These are phyloP conservation scores for Daldinia sp. DNA, from an alignment of 2,329 filamentous ascomycete species.

Conservation along the genomic window DNA sequence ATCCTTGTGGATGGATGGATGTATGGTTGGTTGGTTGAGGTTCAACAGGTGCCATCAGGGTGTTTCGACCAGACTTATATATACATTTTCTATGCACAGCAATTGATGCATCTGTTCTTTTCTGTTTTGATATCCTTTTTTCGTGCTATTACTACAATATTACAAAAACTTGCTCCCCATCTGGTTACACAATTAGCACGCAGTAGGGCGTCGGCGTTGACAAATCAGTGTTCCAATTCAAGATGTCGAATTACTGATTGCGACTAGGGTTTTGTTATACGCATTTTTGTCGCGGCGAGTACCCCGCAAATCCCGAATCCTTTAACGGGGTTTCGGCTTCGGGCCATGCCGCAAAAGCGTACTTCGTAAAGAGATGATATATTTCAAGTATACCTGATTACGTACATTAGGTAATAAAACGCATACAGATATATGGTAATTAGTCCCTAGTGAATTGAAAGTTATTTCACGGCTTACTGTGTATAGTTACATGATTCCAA, in stretches of 20 bases:
- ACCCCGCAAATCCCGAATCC: background rate
- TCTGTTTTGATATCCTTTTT: background rate
- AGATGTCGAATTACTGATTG: background rate
- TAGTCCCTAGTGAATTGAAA: background rate
- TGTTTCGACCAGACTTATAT: constrained; percentile 1
- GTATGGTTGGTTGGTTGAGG: background rate
- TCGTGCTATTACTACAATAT: background rate
- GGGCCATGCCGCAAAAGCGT: background rate
- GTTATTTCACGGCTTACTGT: constrained; percentile 2
- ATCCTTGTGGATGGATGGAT: background rate
- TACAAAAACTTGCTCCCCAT: background rate
- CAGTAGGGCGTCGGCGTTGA: background rate
- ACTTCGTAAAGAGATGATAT: background rate
- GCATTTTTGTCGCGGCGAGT: background rate
- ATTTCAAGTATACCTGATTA: background rate
- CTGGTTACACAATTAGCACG: background rate
- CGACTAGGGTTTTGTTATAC: background rate
- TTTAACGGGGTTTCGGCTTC: background rate
- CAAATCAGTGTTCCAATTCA: background rate
- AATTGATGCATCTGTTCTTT: background rate
- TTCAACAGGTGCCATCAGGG: background rate
- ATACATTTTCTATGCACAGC: background rate
- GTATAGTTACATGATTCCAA: constrained; percentile 1
- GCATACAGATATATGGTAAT: background rate
- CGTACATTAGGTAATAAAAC: no score